Base-by-base conservation (phyloP, 495 filamentous ascomycete genomes). In the Lasiosphaeris hirsuta region DNA sequence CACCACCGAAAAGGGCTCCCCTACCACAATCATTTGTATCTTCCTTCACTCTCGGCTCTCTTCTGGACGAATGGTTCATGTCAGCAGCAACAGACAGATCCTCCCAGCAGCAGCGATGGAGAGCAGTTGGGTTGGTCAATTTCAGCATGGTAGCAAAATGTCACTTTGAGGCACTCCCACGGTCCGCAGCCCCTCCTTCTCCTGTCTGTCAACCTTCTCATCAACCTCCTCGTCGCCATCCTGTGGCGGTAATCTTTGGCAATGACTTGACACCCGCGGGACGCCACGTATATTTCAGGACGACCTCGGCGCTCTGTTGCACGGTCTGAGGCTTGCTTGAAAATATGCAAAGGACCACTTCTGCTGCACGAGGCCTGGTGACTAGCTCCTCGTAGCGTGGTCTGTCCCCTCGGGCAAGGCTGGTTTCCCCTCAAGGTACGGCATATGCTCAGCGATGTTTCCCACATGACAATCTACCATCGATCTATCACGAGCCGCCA, bases 341-440 rank as follows among this genome's bases (percentile, higher is more conserved):
- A 30, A 5, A 30, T n/a, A 30, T 5, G 23, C 23, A 30, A 30
- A 30, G 23, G 23, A 30, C 23, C 23, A 30, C 23, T 30, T 30
- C 23, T 30, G 2, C 23, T 30, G 23, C 23, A 30, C 23, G 5
- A 30, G 23, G 23, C 23, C 23, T 5, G 5, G 23, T 30, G 23
- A 5, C 23, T 5, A 5, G 23, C 23, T 5, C 5, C 23, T 30
- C 5, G 5, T 2, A 30, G 5, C 23, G 23, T 30, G 23, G 23
- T 5, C 23, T 30, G 23, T 30, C 23, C 2, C 5, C n/a, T 51
- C 9, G n/a, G n/a, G 3, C 23, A 30, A 36, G 48, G 48, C 1
- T 51, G 48, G 48, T 51, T 30, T 18, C 48, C 48, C 48, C 38
- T 11, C 13, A 51, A 51, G 35, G 48, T 38, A 1, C 48, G 19